Percentiles rank a stretch among this genome's conserved stretches.
phyloP scores from a whole-genome alignment of 768 basidiomycete genomes.

The Mycena albidolilacea region DNA sequence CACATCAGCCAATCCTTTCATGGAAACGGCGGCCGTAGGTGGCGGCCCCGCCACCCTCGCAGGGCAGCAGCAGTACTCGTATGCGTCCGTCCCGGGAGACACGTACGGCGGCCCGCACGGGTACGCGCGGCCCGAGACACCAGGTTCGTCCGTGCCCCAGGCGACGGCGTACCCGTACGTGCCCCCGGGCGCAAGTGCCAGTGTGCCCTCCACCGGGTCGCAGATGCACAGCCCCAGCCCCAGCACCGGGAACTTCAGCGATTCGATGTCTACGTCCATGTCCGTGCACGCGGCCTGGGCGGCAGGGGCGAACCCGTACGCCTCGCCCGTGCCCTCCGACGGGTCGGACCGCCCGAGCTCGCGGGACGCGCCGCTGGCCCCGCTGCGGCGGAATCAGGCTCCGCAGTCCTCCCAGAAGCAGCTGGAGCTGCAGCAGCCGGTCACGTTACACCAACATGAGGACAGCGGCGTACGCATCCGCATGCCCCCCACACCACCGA shows the following conservation, averaged over 20 bases:
- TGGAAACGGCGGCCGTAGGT: neutral
- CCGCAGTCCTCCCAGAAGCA: no score
- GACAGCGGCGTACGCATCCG: conserved; percentile 34
- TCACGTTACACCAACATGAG: conserved; percentile 23
- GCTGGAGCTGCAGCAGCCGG: neutral
- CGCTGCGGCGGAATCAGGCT: neutral
- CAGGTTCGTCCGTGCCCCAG: neutral
- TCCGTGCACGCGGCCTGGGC: neutral
- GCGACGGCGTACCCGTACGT: conserved; percentile 13
- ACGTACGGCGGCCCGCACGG: neutral
- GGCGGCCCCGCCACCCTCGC: conserved; percentile 5
- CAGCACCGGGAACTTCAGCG: neutral
- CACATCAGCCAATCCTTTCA: conserved; percentile 25
- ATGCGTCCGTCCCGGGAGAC: conserved; percentile 5
- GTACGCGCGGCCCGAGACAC: conserved; percentile 1
- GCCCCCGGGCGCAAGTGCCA: neutral
- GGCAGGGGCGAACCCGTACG: neutral
- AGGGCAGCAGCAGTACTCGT: conserved; percentile 14
- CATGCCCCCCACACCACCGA: neutral
- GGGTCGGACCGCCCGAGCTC: neutral
- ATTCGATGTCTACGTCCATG: neutral
- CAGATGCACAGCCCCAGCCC: conserved; percentile 12
- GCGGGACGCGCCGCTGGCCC: conserved; percentile 15
- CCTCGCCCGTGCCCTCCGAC: conserved; percentile 23
- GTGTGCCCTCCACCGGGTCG: neutral